Evolutionary conservation across 129 eudicot species (phyloP), one percentile per base, ranked within the genome.

Genomic region (Lonicera japonica): DNA sequence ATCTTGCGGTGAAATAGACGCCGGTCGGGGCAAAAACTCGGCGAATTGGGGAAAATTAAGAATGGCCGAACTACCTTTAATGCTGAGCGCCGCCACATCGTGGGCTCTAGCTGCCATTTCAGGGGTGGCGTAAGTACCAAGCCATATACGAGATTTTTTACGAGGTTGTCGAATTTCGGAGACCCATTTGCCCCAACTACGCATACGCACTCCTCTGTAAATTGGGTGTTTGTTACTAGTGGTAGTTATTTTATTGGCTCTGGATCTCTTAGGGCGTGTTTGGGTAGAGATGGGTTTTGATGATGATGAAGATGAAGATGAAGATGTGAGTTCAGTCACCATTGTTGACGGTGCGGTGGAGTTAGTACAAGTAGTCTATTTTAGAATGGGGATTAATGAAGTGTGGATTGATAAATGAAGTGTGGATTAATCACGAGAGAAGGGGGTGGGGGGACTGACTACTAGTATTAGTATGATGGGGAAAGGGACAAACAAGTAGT

Each of bases 181-280:
- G 19, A 90, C 97, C 97, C 97, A 90, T 77, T 86, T 90, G 2
- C 97, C 97, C 97, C 97, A 90, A 58, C 95, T 84, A 0, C 97
- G 71, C 97, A 80, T 90, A 5, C 97, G 68, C 0, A 90, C 97
- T 3, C 97, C 97, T 1, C 82, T 81, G 70, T 86, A 90, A 0
- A 70, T 76, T 1, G 95, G 97, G 71, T 81, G 95, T 47, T 72
- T 79, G 52, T 73, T 79, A 41, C 56, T 84, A 0, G 15, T 18
- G 6, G 4, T 14, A n/a, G n/a, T n/a, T n/a, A n/a, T n/a, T n/a
- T n/a, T n/a, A 50, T 52, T 54, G 18, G 57, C 76, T 0, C 72
- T 75, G 11, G 18, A 21, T 38, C 78, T 43, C 67, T 77, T 48
- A 25, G 5, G 65, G 55, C 52, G 59, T 12, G 58, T 48, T 63